Evolutionary conservation across 1,284 basidiomycete species (phyloP).

Genomic region (Cryptococcus sp.): DNA sequence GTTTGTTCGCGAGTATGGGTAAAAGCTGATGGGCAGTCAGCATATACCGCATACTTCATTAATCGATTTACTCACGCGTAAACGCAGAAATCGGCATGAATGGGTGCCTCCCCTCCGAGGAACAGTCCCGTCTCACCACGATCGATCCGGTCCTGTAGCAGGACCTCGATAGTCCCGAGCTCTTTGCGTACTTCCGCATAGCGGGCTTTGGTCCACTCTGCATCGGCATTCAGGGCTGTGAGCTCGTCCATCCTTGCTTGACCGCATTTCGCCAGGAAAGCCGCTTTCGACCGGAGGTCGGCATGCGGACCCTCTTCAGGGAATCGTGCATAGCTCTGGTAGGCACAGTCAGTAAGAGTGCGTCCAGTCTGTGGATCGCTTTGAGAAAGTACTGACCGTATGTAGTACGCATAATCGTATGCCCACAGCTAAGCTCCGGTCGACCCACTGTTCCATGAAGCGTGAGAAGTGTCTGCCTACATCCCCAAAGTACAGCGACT

Average conservation of each 20-base stretch:
- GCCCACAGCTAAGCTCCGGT: conserved; percentile 16
- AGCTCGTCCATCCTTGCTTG: conserved; percentile 23
- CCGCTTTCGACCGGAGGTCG: conserved; percentile 12
- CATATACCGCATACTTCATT: too few relatives aligned
- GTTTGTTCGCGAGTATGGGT: conserved; percentile 26
- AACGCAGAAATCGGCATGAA: conserved; percentile 24
- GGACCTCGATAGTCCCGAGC: conserved; percentile 13
- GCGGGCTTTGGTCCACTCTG: conserved; percentile 15
- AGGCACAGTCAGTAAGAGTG: too few relatives aligned
- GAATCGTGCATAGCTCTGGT: conserved; percentile 21
- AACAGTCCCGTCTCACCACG: conserved; percentile 15
- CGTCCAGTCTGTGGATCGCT: neutral
- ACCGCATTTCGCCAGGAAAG: conserved; percentile 26
- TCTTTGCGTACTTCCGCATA: conserved; percentile 17
- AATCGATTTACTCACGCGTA: conserved; percentile 23
- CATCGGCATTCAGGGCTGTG: conserved; percentile 9
- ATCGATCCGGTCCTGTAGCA: conserved; percentile 14
- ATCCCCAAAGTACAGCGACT: conserved; percentile 16
- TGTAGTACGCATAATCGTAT: conserved; percentile 23
- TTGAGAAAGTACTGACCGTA: conserved; percentile 10
- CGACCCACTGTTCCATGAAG: conserved; percentile 27
- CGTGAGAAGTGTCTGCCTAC: conserved; percentile 16
- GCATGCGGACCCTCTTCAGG: conserved; percentile 6
- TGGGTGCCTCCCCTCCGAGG: conserved; percentile 14
- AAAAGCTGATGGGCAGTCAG: conserved; percentile 12